Percentiles rank a stretch among this genome's conserved stretches.
Conservation (phyloP, 495 filamentous ascomycete species). For the Penicillium malachiteum region DNA sequence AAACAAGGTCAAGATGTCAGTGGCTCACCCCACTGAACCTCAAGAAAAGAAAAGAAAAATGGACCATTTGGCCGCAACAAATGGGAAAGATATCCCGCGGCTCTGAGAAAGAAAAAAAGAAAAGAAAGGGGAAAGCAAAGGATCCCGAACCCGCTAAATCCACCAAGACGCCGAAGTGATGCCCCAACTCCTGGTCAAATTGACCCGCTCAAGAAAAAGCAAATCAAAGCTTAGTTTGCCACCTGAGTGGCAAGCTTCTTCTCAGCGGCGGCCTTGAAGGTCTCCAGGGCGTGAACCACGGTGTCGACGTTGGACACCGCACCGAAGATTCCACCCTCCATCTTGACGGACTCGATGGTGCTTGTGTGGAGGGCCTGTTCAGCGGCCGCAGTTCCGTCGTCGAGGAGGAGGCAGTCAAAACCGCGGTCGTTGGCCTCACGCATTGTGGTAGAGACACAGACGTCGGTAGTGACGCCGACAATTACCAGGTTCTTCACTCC, state of each 20-base stretch:
- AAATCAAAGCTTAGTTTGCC: constrained; percentile 19
- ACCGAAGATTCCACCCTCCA: constrained; percentile 62
- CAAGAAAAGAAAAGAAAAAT: no score
- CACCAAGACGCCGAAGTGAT: constrained; percentile 1
- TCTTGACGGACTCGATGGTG: constrained; percentile 52
- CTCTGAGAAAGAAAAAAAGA: no score
- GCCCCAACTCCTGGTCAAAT: constrained; percentile 12
- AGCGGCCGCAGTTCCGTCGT: constrained; percentile 53
- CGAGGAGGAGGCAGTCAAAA: constrained; percentile 63
- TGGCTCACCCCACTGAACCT: no score
- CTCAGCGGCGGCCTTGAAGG: constrained; percentile 43
- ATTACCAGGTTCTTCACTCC: constrained; percentile 68
- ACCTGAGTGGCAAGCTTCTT: constrained; percentile 49
- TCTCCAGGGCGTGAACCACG: constrained; percentile 47
- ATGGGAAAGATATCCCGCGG: no score
- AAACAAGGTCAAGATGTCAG: no score
- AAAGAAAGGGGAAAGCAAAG: not conserved
- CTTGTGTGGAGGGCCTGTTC: constrained; percentile 49
- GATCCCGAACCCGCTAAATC: constrained; percentile 15
- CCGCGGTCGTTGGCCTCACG: constrained; percentile 73
- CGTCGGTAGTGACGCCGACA: constrained; percentile 67
- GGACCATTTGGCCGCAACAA: no score
- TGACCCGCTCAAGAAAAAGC: constrained; percentile 15
- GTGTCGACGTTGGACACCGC: constrained; percentile 48
- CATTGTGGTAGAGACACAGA: constrained; percentile 67